Base-by-base conservation (phyloP, 2,329 filamentous ascomycete genomes). In the Tolypocladium tropicale region DNA sequence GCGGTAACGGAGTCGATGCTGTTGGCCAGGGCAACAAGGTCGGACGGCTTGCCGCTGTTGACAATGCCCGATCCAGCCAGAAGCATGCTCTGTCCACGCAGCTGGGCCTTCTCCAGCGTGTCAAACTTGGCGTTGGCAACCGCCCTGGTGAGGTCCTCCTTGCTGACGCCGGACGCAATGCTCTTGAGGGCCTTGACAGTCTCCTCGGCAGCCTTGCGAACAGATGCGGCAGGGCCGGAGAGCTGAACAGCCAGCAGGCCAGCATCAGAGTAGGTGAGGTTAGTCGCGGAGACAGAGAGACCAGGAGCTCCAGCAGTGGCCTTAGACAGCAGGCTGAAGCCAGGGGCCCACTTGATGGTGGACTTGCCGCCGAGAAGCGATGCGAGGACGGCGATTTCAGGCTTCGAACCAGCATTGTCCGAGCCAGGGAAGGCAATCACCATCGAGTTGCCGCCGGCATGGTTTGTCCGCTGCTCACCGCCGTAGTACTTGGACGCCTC, bases 381-480 rank as follows among this genome's bases (percentile, higher is more conserved):
- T 57, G 89, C 84, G 56, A 99, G 85, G 60, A 99, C 91, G 60
- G 88, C 83, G 61, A 90, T 83, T 76, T 96, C 92, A 56, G 94
- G 89, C 80, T 96, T 95, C 80, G 89, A 90, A 66, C 84, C 84
- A 61, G 80, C 79, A 64, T 86, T 85, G 74, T 90, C 88, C 60
- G 90, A 91, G 58, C 93, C 92, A 57, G 91, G 89, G 87, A 99
- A 97, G 60, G 85, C 94, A 69, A 99, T 84, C 63, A 96, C 89
- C 65, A 96, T 72, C 48, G 91, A 82, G 76, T 95, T 96, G 64
- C 89, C 88, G 62, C 79, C 78, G 58, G 78, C 79, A 73, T 90
- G 88, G 61, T 88, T 80, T 63, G 89, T 88, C 65, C 94, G 90
- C 78, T 95, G 90, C 80, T 99, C 91, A 69, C 94, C 95, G 72